Conservation (phyloP, 176 grass and related monocot species). For the Thalia dealbata region DNA sequence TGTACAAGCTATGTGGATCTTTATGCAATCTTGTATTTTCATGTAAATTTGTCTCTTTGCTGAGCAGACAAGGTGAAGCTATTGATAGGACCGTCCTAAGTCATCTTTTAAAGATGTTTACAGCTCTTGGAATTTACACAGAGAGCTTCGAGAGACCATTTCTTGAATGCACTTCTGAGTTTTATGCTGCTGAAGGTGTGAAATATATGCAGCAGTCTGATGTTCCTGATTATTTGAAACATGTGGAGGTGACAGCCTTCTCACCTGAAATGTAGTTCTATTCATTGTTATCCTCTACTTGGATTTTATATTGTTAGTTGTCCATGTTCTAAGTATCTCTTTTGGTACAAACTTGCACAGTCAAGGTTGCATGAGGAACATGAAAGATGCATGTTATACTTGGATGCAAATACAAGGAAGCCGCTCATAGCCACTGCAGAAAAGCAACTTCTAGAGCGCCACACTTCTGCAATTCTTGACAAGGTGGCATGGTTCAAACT, state of each 20-base stretch:
- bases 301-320: conserved; percentile 1
- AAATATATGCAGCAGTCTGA: conserved; percentile 98
- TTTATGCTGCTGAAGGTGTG: conserved; percentile 94
- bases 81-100: conserved; percentile 91
- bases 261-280: neutral
- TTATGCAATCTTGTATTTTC: neutral
- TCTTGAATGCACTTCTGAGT: conserved; percentile 83
- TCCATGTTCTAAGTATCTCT: neutral
- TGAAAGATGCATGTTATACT: conserved; percentile 91
- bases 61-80: conserved; percentile 86
- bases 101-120: conserved; percentile 98
- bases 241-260: conserved; percentile 57
- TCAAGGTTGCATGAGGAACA: conserved; percentile 97
- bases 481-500: conserved; percentile 37
- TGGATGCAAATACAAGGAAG: conserved; percentile 83
- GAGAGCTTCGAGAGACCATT: conserved; percentile 90
- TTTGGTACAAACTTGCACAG: conserved; percentile 36
- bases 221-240: conserved; percentile 93
- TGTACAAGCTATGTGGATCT: neutral
- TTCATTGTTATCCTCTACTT: conserved; percentile 11
- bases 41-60: conserved; percentile 2
- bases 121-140: conserved; percentile 89
- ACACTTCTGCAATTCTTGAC: conserved; percentile 94
- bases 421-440: conserved; percentile 74
- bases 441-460: conserved; percentile 79